A percentile compares a stretch with the other conserved stretches of the same genome.
phyloP scores from a whole-genome alignment of 2,329 filamentous ascomycete species.

The Paraconiothyrium brasiliense region DNA sequence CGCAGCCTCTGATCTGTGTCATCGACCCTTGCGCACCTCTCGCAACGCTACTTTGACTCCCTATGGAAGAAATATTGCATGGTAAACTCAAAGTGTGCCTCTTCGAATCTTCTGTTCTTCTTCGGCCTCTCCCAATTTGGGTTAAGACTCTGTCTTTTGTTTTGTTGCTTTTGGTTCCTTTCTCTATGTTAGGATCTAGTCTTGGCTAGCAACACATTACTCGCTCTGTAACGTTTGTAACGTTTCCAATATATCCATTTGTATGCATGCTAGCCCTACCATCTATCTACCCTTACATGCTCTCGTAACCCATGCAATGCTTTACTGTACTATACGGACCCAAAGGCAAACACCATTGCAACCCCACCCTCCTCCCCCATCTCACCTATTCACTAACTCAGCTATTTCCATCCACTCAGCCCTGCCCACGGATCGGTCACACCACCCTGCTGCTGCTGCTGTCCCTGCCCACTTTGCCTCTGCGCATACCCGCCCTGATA shows the following conservation, averaged over 20 bases:
- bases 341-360: background rate
- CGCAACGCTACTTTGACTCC: too few relatives aligned
- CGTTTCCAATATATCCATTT: background rate
- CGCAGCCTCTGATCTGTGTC: slow-evolving; percentile 23
- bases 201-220: background rate
- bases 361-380: background rate
- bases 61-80: too few relatives aligned
- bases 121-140: background rate
- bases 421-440: slow-evolving; percentile 73
- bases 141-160: background rate
- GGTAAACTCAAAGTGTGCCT: too few relatives aligned
- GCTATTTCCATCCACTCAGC: slow-evolving; percentile 72
- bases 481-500: slow-evolving; percentile 63
- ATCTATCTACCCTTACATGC: background rate
- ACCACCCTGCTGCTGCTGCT: slow-evolving; percentile 46
- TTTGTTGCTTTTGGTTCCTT: background rate
- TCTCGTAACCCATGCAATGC: background rate
- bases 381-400: background rate
- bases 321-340: background rate
- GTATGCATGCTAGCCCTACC: background rate
- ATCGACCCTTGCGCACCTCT: too few relatives aligned
- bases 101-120: background rate
- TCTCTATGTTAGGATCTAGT: background rate
- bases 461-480: slow-evolving; percentile 45
- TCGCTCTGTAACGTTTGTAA: background rate